Evolutionary conservation across 2,329 filamentous ascomycete species (phyloP).

Genomic region (Teratosphaeria gauchensis): DNA sequence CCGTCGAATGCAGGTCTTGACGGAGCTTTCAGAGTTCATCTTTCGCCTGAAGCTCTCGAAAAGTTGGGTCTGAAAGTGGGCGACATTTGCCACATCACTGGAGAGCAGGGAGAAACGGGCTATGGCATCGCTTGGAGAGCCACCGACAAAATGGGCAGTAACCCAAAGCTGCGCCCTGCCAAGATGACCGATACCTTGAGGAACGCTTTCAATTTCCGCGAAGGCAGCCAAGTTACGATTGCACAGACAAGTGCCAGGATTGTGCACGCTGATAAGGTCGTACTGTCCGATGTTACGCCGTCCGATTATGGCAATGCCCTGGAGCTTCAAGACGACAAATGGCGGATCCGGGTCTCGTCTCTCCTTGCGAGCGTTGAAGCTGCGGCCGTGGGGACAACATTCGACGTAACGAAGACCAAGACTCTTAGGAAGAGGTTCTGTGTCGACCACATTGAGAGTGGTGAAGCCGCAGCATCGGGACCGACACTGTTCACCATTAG

Average conservation of each 20-base stretch:
- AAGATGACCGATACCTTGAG: conserved; percentile 66
- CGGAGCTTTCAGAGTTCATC: conserved; percentile 50
- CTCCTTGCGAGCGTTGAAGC: conserved; percentile 52
- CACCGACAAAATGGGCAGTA: conserved; percentile 38
- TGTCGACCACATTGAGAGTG: conserved; percentile 44
- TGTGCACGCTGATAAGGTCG: conserved; percentile 47
- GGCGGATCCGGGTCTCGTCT: conserved; percentile 11
- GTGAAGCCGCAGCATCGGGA: conserved; percentile 7
- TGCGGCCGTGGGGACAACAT: conserved; percentile 58
- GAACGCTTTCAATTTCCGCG: conserved; percentile 60
- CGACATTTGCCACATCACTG: conserved; percentile 46
- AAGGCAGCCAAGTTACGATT: conserved; percentile 60
- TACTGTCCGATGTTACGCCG: conserved; percentile 50
- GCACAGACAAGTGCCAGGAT: conserved; percentile 42
- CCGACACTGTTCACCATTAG: conserved; percentile 9
- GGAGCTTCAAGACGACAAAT: conserved; percentile 24
- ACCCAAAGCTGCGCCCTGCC: conserved; percentile 56
- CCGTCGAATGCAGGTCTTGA: conserved; percentile 29
- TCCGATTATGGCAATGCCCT: conserved; percentile 16
- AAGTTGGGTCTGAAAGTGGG: conserved; percentile 47
- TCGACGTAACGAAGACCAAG: conserved; percentile 53
- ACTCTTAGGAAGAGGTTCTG: conserved; percentile 53
- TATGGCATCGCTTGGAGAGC: conserved; percentile 56
- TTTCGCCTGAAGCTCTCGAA: conserved; percentile 47
- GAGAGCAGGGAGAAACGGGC: conserved; percentile 33